phyloP scores from a whole-genome alignment of 352 stramenopile species.

The Globisporangium polare region DNA sequence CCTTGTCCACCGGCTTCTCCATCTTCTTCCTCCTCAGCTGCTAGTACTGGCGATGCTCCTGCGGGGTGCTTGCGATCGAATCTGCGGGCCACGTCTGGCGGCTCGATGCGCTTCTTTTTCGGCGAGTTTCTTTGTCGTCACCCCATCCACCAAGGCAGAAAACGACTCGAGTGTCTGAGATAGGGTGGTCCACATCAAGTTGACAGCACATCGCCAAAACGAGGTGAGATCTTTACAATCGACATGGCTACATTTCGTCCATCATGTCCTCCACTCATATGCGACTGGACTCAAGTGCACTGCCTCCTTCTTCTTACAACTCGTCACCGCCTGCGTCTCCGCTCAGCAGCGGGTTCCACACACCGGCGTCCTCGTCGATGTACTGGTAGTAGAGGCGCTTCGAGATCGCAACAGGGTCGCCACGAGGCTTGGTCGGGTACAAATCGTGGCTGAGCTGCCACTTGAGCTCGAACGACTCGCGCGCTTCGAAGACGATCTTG shows the following conservation, averaged over 20 bases:
- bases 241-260: slow-evolving; percentile 12
- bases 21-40: slow-evolving; percentile 9
- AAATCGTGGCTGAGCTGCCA: slow-evolving; percentile 60
- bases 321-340: neutral
- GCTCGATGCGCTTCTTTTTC: slow-evolving; percentile 7
- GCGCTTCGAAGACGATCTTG: slow-evolving; percentile 33
- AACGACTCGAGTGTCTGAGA: neutral
- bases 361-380: slow-evolving; percentile 10
- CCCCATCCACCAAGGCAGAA: slow-evolving; percentile 1
- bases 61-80: neutral
- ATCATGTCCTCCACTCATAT: too few species aligned
- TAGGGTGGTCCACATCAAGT: slow-evolving; percentile 1
- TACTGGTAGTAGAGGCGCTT: slow-evolving; percentile 56
- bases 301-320: slow-evolving; percentile 7
- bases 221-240: neutral
- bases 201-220: neutral
- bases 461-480: slow-evolving; percentile 66
- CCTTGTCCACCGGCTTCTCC: slow-evolving; percentile 61
- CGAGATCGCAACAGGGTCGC: slow-evolving; percentile 48
- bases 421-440: slow-evolving; percentile 42
- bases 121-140: slow-evolving; percentile 12
- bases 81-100: slow-evolving; percentile 3
- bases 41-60: neutral
- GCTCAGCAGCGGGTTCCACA: slow-evolving; percentile 6
- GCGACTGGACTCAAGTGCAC: neutral